Conservation (phyloP, 495 filamentous ascomycete genomes). For the Darksidea phi region DNA sequence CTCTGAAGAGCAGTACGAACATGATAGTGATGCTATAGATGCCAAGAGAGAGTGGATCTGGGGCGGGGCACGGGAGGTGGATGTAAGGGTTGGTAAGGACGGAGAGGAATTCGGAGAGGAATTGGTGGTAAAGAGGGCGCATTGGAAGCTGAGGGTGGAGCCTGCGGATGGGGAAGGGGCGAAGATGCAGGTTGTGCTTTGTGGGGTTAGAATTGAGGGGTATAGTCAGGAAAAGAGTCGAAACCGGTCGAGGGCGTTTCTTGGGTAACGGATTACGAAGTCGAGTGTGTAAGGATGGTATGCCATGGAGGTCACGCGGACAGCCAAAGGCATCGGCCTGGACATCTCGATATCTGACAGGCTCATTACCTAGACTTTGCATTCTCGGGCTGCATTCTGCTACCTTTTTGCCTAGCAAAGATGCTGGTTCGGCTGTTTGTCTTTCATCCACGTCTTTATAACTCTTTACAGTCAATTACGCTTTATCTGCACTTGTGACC, state of each 20-base stretch:
- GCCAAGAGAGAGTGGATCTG: constrained; percentile 26
- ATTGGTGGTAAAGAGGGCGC: constrained; percentile 75
- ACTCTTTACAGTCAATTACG: too few species aligned
- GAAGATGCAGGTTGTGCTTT: constrained; percentile 62
- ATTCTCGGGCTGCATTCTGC: too few species aligned
- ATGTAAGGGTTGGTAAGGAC: not conserved
- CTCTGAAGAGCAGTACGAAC: constrained; percentile 20
- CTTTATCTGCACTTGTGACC: too few species aligned
- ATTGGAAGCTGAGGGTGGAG: constrained; percentile 78
- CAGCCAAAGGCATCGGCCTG: not conserved
- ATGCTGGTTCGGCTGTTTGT: too few species aligned
- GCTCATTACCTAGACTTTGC: too few species aligned
- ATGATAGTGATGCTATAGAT: constrained; percentile 16
- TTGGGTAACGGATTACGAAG: constrained; percentile 39
- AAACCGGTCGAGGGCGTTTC: constrained; percentile 67
- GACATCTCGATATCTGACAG: not conserved
- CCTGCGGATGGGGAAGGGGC: constrained; percentile 39
- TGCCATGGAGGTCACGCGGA: too few species aligned
- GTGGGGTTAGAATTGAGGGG: constrained; percentile 79
- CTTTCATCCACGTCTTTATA: too few species aligned
- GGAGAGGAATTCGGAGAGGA: constrained; percentile 41
- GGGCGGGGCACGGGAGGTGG: constrained; percentile 32
- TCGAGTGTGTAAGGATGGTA: too few species aligned
- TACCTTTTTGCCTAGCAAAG: too few species aligned
- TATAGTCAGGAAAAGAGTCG: constrained; percentile 64